Evolutionary conservation across 352 stramenopile genomes (phyloP).

Genomic region (Pythium oligandrum): DNA sequence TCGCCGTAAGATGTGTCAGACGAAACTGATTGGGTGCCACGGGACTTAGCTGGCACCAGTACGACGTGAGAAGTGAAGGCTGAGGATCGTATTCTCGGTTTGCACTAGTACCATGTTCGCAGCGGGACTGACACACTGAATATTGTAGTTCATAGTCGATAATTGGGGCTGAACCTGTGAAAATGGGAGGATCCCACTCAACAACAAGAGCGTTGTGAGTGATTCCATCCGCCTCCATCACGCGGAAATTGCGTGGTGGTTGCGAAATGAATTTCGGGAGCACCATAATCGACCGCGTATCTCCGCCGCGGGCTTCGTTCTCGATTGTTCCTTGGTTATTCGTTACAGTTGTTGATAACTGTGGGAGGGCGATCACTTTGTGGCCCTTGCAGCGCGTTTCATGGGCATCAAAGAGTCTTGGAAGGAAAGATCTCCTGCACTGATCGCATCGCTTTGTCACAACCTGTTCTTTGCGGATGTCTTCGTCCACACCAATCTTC

Average conservation of each 20-base stretch:
- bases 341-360: conserved; percentile 2
- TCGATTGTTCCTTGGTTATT: neutral
- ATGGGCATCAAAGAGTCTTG: conserved; percentile 24
- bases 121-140: conserved; percentile 20
- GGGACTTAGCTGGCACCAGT: conserved; percentile 51
- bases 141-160: conserved; percentile 64
- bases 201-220: conserved; percentile 41
- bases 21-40: conserved; percentile 41
- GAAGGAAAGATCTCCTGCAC: conserved; percentile 34
- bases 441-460: conserved; percentile 18
- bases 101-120: neutral
- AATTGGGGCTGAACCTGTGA: conserved; percentile 59
- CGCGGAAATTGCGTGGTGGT: conserved; percentile 50
- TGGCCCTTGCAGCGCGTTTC: conserved; percentile 17
- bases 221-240: conserved; percentile 21
- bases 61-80: conserved; percentile 25
- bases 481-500: conserved; percentile 30
- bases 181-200: conserved; percentile 62
- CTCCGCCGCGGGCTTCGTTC: neutral
- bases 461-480: conserved; percentile 31
- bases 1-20: conserved; percentile 30
- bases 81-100: neutral
- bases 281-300: neutral
- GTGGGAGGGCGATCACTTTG: conserved; percentile 11
- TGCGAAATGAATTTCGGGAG: conserved; percentile 49